phyloP scores from a whole-genome alignment of 768 basidiomycete species.

The Coprinellus micaceus region DNA sequence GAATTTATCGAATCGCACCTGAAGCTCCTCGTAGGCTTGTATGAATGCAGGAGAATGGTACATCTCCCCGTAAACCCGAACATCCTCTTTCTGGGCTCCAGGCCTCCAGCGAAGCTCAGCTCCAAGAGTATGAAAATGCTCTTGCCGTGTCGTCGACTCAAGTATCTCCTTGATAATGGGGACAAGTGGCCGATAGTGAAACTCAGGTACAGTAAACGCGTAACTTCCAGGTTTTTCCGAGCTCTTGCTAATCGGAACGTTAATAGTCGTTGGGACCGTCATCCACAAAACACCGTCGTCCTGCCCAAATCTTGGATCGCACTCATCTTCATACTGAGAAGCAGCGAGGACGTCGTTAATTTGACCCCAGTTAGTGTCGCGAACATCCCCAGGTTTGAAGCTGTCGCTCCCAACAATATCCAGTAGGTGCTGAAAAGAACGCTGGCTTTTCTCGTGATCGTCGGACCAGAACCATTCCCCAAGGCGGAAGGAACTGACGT shows the following conservation, averaged over 20 bases:
- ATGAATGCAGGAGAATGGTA: constrained; percentile 19
- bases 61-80: constrained; percentile 16
- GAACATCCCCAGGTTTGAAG: neutral
- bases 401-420: neutral
- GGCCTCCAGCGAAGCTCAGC: constrained; percentile 11
- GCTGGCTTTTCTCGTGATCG: neutral
- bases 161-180: neutral
- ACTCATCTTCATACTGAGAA: neutral
- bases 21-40: constrained; percentile 11
- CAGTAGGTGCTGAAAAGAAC: neutral
- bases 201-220: neutral
- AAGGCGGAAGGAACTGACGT: neutral
- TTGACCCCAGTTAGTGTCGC: neutral
- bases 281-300: neutral
- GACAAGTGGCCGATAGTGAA: too few species aligned
- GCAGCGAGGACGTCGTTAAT: neutral
- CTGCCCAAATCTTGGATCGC: neutral
- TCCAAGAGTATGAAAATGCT: constrained; percentile 13
- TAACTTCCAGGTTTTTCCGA: neutral
- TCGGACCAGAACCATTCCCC: neutral
- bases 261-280: neutral
- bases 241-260: neutral
- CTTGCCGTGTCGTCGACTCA: neutral
- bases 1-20: neutral
- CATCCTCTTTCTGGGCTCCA: neutral